Conservation (phyloP, 2,329 filamentous ascomycete species). For the Ceratocystis harringtonii region DNA sequence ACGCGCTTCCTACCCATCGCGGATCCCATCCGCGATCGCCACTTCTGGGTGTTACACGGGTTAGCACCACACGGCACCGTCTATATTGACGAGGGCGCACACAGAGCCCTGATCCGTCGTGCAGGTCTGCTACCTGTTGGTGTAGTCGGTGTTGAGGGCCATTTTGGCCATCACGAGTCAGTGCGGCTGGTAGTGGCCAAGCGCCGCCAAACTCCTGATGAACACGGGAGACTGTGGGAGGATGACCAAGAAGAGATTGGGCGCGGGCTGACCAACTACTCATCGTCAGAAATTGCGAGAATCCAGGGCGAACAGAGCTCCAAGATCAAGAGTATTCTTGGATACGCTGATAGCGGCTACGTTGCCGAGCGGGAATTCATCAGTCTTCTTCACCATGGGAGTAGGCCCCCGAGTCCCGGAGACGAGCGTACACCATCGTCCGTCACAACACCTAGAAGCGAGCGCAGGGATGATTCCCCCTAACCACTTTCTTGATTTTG, state of each 20-base stretch:
- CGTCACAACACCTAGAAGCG: background rate
- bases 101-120: slow-evolving; percentile 64
- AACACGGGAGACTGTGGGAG: slow-evolving; percentile 34
- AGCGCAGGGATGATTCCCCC: background rate
- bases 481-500: background rate
- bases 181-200: slow-evolving; percentile 74
- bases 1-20: slow-evolving; percentile 81
- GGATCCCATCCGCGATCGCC: slow-evolving; percentile 76
- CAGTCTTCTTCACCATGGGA: slow-evolving; percentile 49
- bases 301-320: slow-evolving; percentile 75
- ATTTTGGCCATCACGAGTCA: slow-evolving; percentile 83
- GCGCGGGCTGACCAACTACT: slow-evolving; percentile 82
- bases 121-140: slow-evolving; percentile 80
- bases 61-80: slow-evolving; percentile 78
- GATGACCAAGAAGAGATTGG: slow-evolving; percentile 57
- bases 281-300: slow-evolving; percentile 62
- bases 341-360: slow-evolving; percentile 91
- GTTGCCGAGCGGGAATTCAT: slow-evolving; percentile 80
- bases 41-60: slow-evolving; percentile 94
- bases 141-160: slow-evolving; percentile 77
- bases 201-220: slow-evolving; percentile 30
- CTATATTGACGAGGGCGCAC: slow-evolving; percentile 84
- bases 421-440: slow-evolving; percentile 3
- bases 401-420: slow-evolving; percentile 29
- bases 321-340: slow-evolving; percentile 65